A percentile compares a stretch with the other conserved stretches of the same genome.
Conservation (phyloP, 257 asterid species). For the Rehmannia glutinosa region DNA sequence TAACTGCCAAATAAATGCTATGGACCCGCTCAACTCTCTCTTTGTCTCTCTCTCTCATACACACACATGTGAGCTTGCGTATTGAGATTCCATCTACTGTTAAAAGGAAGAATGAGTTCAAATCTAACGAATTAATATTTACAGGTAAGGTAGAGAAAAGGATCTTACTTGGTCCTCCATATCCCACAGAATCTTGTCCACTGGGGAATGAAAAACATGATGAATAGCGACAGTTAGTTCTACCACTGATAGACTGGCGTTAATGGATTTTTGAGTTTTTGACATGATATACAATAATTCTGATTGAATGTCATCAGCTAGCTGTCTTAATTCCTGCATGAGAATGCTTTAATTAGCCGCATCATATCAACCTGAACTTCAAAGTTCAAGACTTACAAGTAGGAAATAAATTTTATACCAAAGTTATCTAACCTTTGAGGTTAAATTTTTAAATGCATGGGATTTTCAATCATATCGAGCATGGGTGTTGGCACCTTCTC, state of each 20-base stretch:
- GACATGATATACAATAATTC: constrained; percentile 48
- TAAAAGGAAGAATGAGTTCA: not conserved
- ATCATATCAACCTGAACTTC: not conserved
- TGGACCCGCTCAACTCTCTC: too few species aligned
- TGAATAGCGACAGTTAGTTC: constrained; percentile 87
- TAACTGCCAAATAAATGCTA: too few species aligned
- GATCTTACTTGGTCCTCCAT: constrained; percentile 79
- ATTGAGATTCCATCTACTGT: not conserved
- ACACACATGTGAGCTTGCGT: too few species aligned
- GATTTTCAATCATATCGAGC: constrained; percentile 72
- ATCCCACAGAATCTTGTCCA: constrained; percentile 93
- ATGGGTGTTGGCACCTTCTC: constrained; percentile 61
- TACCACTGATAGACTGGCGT: constrained; percentile 56
- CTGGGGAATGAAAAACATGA: constrained; percentile 71
- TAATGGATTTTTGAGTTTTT: constrained; percentile 37
- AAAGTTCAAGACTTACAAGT: not conserved
- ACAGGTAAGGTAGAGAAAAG: not conserved
- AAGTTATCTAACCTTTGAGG: constrained; percentile 49
- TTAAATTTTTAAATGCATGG: constrained; percentile 66
- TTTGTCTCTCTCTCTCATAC: too few species aligned
- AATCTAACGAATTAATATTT: not conserved
- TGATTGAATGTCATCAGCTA: constrained; percentile 74
- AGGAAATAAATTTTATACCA: not conserved
- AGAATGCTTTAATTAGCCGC: constrained; percentile 16
- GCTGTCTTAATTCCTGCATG: constrained; percentile 78